A percentile compares a stretch with the other conserved stretches of the same genome.
These are phyloP conservation scores for Coemansia sp. DNA, from an alignment of 192 early-diverging fungal genomes.

Conservation along the genomic window DNA sequence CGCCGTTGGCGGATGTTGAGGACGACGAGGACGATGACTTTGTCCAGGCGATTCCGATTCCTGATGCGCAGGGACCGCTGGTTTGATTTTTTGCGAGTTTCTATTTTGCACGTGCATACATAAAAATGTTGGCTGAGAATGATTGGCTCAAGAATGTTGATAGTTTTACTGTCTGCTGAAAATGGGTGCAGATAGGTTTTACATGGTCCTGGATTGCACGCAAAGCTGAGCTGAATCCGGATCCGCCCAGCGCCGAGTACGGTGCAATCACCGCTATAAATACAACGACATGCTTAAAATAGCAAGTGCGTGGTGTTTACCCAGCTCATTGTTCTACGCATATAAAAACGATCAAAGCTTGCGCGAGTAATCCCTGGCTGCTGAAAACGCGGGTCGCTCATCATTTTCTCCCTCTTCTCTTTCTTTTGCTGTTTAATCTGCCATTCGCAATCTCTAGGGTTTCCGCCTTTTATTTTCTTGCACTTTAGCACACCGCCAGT, in stretches of 20 bases:
- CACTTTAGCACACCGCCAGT: background rate
- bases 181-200: background rate
- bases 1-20: background rate
- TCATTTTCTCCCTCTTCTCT: background rate
- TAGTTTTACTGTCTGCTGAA: background rate
- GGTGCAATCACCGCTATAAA: background rate
- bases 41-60: constrained; percentile 9
- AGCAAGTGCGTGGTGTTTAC: background rate
- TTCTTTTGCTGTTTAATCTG: constrained; percentile 4
- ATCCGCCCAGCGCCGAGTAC: background rate
- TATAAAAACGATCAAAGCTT: background rate
- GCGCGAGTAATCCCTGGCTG: background rate
- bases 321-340: background rate
- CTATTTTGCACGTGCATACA: background rate
- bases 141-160: constrained; percentile 10
- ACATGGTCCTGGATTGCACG: background rate
- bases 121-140: constrained; percentile 16
- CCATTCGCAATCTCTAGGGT: background rate
- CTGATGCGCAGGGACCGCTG: constrained; percentile 12
- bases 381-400: no score
- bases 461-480: constrained; percentile 1
- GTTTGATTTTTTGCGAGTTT: constrained; percentile 1
- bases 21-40: constrained; percentile 13
- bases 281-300: background rate
- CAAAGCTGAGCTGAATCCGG: background rate